These are phyloP conservation scores for Diaporthe helianthi DNA, from an alignment of 2,329 filamentous ascomycete genomes.

Conservation along the genomic window DNA sequence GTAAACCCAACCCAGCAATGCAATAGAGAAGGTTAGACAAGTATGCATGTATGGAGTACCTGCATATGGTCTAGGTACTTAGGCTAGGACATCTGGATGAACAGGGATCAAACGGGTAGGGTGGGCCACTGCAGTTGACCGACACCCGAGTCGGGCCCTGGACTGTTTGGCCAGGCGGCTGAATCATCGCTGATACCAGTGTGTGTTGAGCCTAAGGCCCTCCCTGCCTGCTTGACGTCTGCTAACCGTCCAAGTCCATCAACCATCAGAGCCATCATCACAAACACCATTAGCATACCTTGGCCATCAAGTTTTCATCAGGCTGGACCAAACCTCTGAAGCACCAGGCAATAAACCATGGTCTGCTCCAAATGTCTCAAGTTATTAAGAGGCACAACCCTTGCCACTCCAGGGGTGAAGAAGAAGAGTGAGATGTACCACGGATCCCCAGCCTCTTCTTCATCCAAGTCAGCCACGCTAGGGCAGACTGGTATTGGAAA, in stretches of 20 bases:
- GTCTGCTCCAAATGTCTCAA: constrained; percentile 72
- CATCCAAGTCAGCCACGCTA: constrained; percentile 59
- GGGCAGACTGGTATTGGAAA: constrained; percentile 67
- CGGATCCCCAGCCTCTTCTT: constrained; percentile 59
- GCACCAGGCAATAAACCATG: constrained; percentile 47
- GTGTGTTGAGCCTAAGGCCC: neutral
- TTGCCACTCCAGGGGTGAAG: constrained; percentile 70
- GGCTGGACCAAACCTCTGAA: too few relatives aligned
- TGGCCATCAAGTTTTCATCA: neutral
- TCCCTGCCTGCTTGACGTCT: neutral
- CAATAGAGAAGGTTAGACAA: neutral
- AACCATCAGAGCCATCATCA: neutral
- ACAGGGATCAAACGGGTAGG: neutral
- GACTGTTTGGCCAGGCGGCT: neutral
- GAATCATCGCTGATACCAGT: neutral
- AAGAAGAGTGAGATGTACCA: constrained; percentile 73
- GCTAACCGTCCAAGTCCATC: neutral
- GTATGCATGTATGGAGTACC: neutral
- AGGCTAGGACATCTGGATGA: too few relatives aligned
- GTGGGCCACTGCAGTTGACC: neutral
- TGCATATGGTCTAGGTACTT: constrained; percentile 2
- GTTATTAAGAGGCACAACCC: constrained; percentile 63
- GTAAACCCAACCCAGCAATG: neutral
- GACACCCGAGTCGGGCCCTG: neutral
- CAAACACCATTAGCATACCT: neutral